A percentile compares a stretch with the other conserved stretches of the same genome.
Conservation (phyloP, 768 basidiomycete genomes). For the Leccinum longicurvipes region DNA sequence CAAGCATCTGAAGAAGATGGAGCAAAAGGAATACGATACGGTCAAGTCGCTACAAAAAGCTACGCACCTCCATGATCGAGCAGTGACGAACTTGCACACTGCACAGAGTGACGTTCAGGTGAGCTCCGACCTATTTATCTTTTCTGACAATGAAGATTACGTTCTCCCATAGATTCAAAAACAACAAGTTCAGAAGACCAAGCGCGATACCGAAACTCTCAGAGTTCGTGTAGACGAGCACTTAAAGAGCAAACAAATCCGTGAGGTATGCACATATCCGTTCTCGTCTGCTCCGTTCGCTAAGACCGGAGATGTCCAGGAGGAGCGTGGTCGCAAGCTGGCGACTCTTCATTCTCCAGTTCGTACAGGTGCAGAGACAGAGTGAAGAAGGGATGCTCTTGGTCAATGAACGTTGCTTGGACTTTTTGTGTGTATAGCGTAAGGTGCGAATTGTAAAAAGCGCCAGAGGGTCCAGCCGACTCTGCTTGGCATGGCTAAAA, state of each 20-base stretch:
- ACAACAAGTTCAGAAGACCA: constrained; percentile 20
- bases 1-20: constrained; percentile 44
- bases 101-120: constrained; percentile 47
- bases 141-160: neutral
- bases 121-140: neutral
- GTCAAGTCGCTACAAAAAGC: constrained; percentile 52
- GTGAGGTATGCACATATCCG: constrained; percentile 16
- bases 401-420: neutral
- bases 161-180: constrained; percentile 21
- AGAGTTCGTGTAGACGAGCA: constrained; percentile 21
- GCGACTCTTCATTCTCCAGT: constrained; percentile 6
- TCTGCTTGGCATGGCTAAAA: too few relatives aligned
- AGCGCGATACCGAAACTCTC: constrained; percentile 15
- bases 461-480: too few relatives aligned
- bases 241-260: constrained; percentile 17
- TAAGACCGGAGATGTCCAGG: constrained; percentile 1
- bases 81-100: constrained; percentile 39
- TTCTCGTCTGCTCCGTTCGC: neutral
- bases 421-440: neutral
- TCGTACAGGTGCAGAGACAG: neutral
- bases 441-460: neutral
- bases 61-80: constrained; percentile 49
- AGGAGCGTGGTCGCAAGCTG: constrained; percentile 20
- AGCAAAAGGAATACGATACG: constrained; percentile 48
- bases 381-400: neutral